These are phyloP conservation scores for Colletotrichum liaoningense DNA, from an alignment of 2,329 filamentous ascomycete genomes.

Conservation along the genomic window DNA sequence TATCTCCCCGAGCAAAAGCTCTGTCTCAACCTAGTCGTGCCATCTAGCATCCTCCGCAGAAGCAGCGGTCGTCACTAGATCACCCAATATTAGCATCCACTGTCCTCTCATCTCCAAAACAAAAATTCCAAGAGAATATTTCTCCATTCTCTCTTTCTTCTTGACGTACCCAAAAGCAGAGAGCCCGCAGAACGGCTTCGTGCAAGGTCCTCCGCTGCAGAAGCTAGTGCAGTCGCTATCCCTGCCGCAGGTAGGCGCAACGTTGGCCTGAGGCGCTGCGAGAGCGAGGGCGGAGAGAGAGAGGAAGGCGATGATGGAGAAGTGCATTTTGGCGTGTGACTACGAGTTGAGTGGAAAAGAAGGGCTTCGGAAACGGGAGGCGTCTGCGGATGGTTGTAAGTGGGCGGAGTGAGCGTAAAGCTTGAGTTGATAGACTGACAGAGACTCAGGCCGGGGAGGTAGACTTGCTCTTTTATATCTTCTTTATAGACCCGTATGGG, in stretches of 20 bases:
- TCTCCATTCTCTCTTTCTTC: not conserved
- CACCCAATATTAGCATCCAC: not conserved
- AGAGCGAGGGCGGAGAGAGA: slow-evolving; percentile 4
- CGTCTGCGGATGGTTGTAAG: not conserved
- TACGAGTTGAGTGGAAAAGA: not conserved
- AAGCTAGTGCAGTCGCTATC: slow-evolving; percentile 9
- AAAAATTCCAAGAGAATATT: too few relatives aligned
- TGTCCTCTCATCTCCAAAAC: too few relatives aligned
- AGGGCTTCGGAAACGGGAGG: not conserved
- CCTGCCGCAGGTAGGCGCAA: slow-evolving; percentile 2
- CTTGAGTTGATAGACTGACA: not conserved
- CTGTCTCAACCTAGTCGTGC: not conserved
- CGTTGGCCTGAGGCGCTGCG: not conserved
- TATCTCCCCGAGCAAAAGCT: too few relatives aligned
- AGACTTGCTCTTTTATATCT: not conserved
- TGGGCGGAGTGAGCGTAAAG: not conserved
- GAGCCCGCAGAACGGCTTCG: slow-evolving; percentile 1
- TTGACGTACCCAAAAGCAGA: slow-evolving; percentile 14
- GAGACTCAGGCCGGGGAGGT: not conserved
- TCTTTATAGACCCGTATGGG: not conserved
- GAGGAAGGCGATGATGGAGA: not conserved
- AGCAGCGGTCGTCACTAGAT: slow-evolving; percentile 7
- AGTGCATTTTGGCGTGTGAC: not conserved
- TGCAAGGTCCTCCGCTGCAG: not conserved
- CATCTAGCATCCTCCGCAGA: slow-evolving; percentile 5